Evolutionary conservation across 805 yeast genomes (phyloP), one percentile per base, ranked within the genome.

Genomic region (Tetrapisispora nanseiensis): DNA sequence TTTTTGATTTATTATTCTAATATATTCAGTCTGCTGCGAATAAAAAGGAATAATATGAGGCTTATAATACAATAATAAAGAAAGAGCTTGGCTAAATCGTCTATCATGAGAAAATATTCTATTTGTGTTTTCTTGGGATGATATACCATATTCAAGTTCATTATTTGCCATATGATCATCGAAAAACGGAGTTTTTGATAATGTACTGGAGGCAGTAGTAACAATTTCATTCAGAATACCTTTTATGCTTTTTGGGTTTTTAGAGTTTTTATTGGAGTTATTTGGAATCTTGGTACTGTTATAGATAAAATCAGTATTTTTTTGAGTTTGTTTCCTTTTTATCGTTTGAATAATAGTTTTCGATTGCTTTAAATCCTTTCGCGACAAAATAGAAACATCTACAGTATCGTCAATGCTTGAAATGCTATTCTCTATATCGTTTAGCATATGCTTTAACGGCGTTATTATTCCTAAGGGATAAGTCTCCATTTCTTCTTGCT

Each of bases 61-160:
- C 24, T 47, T 46, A 19, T 51, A 46, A 35, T 51, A 52, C 6
- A 46, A 89, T 28, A 90, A 59, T 15, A 87, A 60, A 26, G 76
- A 73, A 0, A 89, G 75, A 11, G 83, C 80, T 52, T 89, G 95
- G 51, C 75, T 77, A 55, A 82, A 83, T 37, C 97, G 66, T 36
- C 94, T 65, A 58, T 90, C 97, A 33, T 75, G 72, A 13, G 80
- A 76, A 55, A 86, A 90, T 0, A 89, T 78, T 11, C 82, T 61
- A 47, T 75, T 76, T 6, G 55, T 51, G 36, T 57, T 56, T 27
- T 44, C 39, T 40, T 51, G 50, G 32, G 50, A 40, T 9, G 46
- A 39, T 6, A 41, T 37, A 1, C 56, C 57, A 27, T 48, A 54
- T 29, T 53, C 52, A 18, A 50, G 39, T 30, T 50, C 53, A 24